These are phyloP conservation scores for Boletales sp. DNA, from an alignment of 768 basidiomycete genomes.

Conservation along the genomic window DNA sequence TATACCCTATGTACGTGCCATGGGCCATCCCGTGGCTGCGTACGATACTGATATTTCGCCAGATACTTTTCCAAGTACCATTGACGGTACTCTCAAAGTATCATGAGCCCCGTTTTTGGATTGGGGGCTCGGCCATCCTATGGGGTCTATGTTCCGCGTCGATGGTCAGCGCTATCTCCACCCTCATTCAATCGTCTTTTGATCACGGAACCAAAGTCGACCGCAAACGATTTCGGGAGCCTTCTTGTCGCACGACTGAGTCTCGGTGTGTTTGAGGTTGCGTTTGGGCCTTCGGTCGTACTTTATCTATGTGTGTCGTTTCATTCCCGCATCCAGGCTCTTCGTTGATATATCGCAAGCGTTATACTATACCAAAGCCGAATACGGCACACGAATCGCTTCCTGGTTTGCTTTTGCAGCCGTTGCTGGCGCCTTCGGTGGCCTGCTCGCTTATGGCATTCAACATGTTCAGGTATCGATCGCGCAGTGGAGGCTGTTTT, in stretches of 20 bases:
- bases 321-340: conserved; percentile 13
- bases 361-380: conserved; percentile 47
- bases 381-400: conserved; percentile 44
- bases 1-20: conserved; percentile 62
- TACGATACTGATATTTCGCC: neutral
- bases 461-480: conserved; percentile 38
- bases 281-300: conserved; percentile 31
- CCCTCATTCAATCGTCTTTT: too few species aligned
- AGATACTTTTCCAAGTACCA: conserved; percentile 73
- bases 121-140: conserved; percentile 61
- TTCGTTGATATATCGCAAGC: conserved; percentile 25
- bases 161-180: conserved; percentile 43
- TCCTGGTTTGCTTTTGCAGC: conserved; percentile 55
- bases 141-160: conserved; percentile 73
- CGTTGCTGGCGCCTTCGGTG: conserved; percentile 53
- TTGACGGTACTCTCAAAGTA: conserved; percentile 66
- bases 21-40: neutral
- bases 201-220: conserved; percentile 15
- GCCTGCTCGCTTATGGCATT: conserved; percentile 50
- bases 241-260: conserved; percentile 29
- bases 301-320: conserved; percentile 28
- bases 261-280: conserved; percentile 34
- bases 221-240: conserved; percentile 22
- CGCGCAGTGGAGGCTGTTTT: conserved; percentile 40
- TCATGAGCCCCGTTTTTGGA: conserved; percentile 66